phyloP scores from a whole-genome alignment of 108 stramenopile species.

The Skeletonema costatum region DNA sequence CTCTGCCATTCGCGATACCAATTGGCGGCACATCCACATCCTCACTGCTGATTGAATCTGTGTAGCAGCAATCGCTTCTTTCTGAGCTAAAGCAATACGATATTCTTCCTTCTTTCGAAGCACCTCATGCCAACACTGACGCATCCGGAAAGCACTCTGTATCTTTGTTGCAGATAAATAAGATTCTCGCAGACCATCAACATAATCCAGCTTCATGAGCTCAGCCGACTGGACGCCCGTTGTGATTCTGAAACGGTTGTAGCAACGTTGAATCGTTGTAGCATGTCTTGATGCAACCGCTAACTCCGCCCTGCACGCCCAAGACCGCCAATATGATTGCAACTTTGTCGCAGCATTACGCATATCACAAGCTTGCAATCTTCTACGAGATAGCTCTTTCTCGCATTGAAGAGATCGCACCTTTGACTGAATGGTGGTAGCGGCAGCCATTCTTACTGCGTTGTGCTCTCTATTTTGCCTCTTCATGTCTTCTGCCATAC shows the following conservation, averaged over 20 bases:
- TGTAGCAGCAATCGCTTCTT: slow-evolving; percentile 1
- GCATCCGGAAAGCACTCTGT: background rate
- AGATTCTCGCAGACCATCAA: background rate
- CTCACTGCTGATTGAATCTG: slow-evolving; percentile 6
- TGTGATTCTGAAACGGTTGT: background rate
- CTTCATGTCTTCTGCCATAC: background rate
- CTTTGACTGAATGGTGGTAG: background rate
- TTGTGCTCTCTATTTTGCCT: background rate
- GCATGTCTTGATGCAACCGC: background rate
- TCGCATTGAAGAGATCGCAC: background rate
- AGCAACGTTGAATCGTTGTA: background rate
- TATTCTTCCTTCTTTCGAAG: background rate
- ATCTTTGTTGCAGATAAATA: slow-evolving; percentile 10
- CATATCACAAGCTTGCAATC: background rate
- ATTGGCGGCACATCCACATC: background rate
- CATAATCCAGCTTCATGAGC: background rate
- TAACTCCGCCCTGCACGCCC: background rate
- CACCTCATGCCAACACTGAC: background rate
- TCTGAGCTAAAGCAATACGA: background rate
- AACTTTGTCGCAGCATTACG: background rate
- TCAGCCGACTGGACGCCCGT: too few species aligned
- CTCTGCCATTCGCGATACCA: too few species aligned
- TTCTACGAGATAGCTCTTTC: background rate
- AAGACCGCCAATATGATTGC: slow-evolving; percentile 11
- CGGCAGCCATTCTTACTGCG: background rate